Evolutionary conservation across 495 filamentous ascomycete species (phyloP).

Genomic region (Hypoxylon subgilvum): DNA sequence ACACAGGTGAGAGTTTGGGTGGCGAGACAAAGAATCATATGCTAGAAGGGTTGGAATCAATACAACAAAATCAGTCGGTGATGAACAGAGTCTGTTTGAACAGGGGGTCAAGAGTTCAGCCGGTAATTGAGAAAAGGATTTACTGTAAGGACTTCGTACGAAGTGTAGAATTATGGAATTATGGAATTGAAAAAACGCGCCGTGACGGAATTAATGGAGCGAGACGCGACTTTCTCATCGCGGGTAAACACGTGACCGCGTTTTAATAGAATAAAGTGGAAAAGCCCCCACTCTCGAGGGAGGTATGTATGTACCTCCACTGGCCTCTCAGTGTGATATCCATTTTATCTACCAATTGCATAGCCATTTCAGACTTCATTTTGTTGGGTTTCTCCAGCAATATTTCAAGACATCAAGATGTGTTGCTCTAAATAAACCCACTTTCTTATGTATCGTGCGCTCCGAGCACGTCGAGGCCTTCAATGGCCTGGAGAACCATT

Average conservation of each 20-base stretch:
- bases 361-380: too few species aligned
- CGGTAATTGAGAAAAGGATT: too few species aligned
- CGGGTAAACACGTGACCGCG: slow-evolving; percentile 36
- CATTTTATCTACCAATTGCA: slow-evolving; percentile 10
- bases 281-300: background rate
- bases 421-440: slow-evolving; percentile 20
- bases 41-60: background rate
- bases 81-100: background rate
- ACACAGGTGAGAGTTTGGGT: background rate
- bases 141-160: too few species aligned
- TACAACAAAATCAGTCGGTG: background rate
- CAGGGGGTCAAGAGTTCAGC: too few species aligned
- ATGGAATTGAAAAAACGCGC: slow-evolving; percentile 10
- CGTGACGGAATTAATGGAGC: slow-evolving; percentile 8
- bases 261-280: slow-evolving; percentile 23
- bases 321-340: slow-evolving; percentile 18
- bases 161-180: background rate
- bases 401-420: slow-evolving; percentile 18
- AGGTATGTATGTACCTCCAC: too few species aligned
- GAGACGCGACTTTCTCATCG: slow-evolving; percentile 31
- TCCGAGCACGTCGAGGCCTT: slow-evolving; percentile 30
- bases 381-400: too few species aligned
- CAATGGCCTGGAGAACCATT: slow-evolving; percentile 23
- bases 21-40: background rate
- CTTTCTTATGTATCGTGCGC: slow-evolving; percentile 38